Base-by-base conservation (phyloP, 2,329 filamentous ascomycete genomes). In the Chaetoscypha palmicola region DNA sequence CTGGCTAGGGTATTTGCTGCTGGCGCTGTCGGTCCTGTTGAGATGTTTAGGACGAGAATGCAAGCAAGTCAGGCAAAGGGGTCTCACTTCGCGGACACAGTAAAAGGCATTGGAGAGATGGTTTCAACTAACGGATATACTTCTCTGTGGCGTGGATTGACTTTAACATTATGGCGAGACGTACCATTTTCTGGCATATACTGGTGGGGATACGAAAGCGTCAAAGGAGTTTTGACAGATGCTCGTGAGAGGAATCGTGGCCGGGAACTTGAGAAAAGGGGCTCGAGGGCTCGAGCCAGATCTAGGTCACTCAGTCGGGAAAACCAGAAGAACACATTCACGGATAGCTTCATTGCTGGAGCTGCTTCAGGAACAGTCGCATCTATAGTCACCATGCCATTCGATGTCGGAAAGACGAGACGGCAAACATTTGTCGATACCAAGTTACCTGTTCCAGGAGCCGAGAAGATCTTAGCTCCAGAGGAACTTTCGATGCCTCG, bases 101-200 rank as follows among this genome's bases (percentile, higher is more conserved):
- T 95, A 45, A 70, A 76, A 31, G 85, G 85, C 3, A 66, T 97
- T 22, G 72, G 78, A 53, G 79, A 84, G 23, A 92, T 96, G 87
- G 86, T 95, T 1, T 72, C 73, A 8, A 67, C 69, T 0, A 76
- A 86, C 49, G 92, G 92, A 2, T 88, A 92, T 54, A 73, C 74
- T 1, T 87, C 89, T 2, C 69, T 98, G 0, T 98, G 92, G 92
- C 76, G 91, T 45, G 92, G 92, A 0, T 68, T 98, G 43, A 89
- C 83, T 0, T 69, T 98, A 56, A 97, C 91, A 0, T 75, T 98
- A 46, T 98, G 92, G 92, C 77, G 92, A 51, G 92, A 98, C 61
- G 92, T 97, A 0, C 92, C 92, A 0, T 98, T 98, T 60, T 97
- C 91, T 1, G 92, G 86, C 3, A 76, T 98, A 34, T 98, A 98